phyloP scores from a whole-genome alignment of 805 yeast species.

The Lipomyces kockii region DNA sequence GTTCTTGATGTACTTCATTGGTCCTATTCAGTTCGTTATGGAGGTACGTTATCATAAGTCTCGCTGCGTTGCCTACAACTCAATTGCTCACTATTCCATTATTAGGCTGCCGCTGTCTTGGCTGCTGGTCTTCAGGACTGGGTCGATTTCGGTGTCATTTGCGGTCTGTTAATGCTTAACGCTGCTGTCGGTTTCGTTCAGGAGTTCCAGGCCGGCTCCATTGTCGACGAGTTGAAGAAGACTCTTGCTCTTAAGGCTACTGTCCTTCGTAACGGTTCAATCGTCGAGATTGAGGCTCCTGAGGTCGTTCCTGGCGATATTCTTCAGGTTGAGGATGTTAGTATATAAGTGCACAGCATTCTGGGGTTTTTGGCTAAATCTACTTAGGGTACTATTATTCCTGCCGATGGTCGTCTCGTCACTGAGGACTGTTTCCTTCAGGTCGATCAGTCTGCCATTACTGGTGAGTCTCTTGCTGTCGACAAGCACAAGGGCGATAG shows the following conservation, averaged over 20 bases:
- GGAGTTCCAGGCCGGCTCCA: conserved; percentile 98
- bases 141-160: conserved; percentile 98
- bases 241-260: conserved; percentile 89
- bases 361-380: too few relatives aligned
- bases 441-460: conserved; percentile 94
- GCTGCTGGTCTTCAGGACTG: conserved; percentile 97
- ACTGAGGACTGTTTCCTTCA: conserved; percentile 85
- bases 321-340: conserved; percentile 76
- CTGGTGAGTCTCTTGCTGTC: conserved; percentile 97
- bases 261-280: conserved; percentile 80
- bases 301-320: conserved; percentile 96
- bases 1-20: conserved; percentile 85
- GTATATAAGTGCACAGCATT: too few relatives aligned
- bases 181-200: conserved; percentile 95
- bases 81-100: conserved; percentile 26
- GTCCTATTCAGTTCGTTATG: conserved; percentile 97
- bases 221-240: conserved; percentile 94
- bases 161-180: conserved; percentile 82
- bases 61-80: background rate
- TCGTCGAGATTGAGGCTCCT: conserved; percentile 75
- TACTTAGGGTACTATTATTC: conserved; percentile 75
- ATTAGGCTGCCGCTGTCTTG: conserved; percentile 79
- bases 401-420: conserved; percentile 90
- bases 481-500: conserved; percentile 89
- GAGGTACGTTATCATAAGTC: conserved; percentile 48